Evolutionary conservation across 176 grass and related monocot species (phyloP), one percentile per base, ranked within the genome.

Genomic region (Musa schizocarpa): DNA sequence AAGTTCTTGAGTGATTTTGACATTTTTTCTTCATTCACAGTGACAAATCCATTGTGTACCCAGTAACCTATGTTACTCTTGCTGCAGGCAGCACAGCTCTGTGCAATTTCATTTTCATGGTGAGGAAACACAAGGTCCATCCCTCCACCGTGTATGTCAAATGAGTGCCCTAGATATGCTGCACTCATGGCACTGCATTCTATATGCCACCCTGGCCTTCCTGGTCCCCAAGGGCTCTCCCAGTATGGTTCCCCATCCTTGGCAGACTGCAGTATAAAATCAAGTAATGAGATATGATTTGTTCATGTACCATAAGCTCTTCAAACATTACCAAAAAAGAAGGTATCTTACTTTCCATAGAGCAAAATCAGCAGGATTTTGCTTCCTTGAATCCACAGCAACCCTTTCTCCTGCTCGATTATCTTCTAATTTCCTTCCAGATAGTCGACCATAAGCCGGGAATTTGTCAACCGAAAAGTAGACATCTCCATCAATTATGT

Each of bases 1-100:
- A 97, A 97, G 50, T 93, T 97, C 57, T 89, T 89, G 14, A 93
- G 85, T 0, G 90, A 93, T 69, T 98, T 98, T 9, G 90, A 91
- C 94, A 98, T 98, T 74, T 98, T 98, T 66, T 93, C 90, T 16
- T 87, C 88, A 74, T 98, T 85, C 54, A 98, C 88, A 87, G 90
- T 93, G 52, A 98, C 94, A 93, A 98, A 98, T 81, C 94, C 94
- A 64, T 98, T 98, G 73, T 98, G 94, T 65, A 98, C 66, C 94
- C 94, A 98, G 53, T 89, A 98, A 78, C 75, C 84, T 72, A 98
- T 88, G 71, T 53, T 88, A 67, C 90, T 93, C n/a, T 93, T 81
- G 63, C 84, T 87, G 63, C 94, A 98, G 25, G 94, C 90, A 2
- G 94, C 94, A 87, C 88, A 84, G 53, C 94, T 98, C 76, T 98